Percentiles rank a stretch among this genome's conserved stretches.
Evolutionary conservation across 1,284 basidiomycete genomes (phyloP).

Genomic region (Melanopsichium pennsylvanicum): DNA sequence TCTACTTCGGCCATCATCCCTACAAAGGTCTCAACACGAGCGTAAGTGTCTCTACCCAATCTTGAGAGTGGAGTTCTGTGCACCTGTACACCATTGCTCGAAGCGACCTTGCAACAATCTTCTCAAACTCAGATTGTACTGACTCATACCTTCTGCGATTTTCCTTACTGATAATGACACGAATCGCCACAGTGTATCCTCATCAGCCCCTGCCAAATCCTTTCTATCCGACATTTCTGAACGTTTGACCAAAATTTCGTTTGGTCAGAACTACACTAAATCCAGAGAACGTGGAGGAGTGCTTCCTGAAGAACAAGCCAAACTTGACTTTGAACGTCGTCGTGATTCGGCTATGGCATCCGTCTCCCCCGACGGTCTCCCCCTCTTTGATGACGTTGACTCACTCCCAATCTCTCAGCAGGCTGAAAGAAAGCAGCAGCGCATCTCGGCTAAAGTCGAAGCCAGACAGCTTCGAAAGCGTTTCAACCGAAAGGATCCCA

Average conservation of each 20-base stretch:
- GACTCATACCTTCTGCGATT: not conserved
- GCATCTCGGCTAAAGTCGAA: conserved; percentile 36
- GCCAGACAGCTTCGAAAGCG: conserved; percentile 53
- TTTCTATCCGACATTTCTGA: conserved; percentile 31
- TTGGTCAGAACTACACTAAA: conserved; percentile 30
- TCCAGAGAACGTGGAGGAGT: conserved; percentile 45
- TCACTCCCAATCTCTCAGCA: conserved; percentile 40
- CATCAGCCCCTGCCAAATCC: conserved; percentile 14
- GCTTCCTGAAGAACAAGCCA: conserved; percentile 49
- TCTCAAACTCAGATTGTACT: no score
- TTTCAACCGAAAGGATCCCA: conserved; percentile 51
- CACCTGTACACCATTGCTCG: no score
- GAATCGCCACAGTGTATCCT: conserved; percentile 36
- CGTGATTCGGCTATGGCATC: conserved; percentile 53
- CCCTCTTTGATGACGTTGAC: conserved; percentile 54
- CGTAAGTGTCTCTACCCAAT: no score
- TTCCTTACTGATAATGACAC: no score
- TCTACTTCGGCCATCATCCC: conserved; percentile 13
- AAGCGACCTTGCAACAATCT: no score
- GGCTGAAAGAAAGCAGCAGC: conserved; percentile 31
- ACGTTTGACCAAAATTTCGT: conserved; percentile 32
- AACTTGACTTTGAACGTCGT: conserved; percentile 39
- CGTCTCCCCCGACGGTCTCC: conserved; percentile 53
- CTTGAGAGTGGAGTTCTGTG: no score
- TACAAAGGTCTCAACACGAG: conserved; percentile 5